These are phyloP conservation scores for Pythium phragmiticola DNA, from an alignment of 352 stramenopile species.

Conservation along the genomic window DNA sequence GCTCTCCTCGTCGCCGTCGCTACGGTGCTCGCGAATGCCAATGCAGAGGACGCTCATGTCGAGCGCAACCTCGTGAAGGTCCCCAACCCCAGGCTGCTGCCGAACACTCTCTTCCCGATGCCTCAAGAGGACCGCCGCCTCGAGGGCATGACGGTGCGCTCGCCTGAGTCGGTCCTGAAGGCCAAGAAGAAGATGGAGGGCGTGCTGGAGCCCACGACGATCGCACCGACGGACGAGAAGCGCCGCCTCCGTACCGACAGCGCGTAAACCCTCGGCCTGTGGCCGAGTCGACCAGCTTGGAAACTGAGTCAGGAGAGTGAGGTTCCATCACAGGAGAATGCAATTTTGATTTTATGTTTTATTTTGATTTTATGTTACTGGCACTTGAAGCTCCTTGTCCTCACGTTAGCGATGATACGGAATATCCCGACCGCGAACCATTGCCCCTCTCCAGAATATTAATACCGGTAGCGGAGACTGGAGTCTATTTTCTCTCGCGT, in stretches of 20 bases:
- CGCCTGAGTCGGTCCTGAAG: constrained; percentile 2
- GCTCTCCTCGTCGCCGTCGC: constrained; percentile 12
- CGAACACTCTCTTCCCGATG: neutral
- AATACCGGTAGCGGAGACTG: no score
- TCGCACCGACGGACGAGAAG: constrained; percentile 7
- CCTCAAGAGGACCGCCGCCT: constrained; percentile 2
- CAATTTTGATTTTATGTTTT: constrained; percentile 6
- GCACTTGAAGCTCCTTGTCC: no score
- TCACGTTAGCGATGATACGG: no score
- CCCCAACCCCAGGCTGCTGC: neutral
- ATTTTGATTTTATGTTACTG: no score
- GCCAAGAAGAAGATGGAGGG: constrained; percentile 4
- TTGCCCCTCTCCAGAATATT: no score
- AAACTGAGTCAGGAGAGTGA: neutral
- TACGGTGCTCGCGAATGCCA: constrained; percentile 9
- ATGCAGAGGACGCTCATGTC: neutral
- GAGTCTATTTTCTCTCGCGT: neutral
- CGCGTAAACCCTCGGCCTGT: neutral
- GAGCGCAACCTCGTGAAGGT: constrained; percentile 1
- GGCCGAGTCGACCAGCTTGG: neutral
- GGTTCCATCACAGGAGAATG: neutral
- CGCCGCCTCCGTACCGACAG: constrained; percentile 1
- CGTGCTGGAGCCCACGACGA: constrained; percentile 5
- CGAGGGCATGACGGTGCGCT: neutral
- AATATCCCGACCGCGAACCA: no score